Conservation (phyloP, 805 yeast species). For the Phaffomyces opuntiae region DNA sequence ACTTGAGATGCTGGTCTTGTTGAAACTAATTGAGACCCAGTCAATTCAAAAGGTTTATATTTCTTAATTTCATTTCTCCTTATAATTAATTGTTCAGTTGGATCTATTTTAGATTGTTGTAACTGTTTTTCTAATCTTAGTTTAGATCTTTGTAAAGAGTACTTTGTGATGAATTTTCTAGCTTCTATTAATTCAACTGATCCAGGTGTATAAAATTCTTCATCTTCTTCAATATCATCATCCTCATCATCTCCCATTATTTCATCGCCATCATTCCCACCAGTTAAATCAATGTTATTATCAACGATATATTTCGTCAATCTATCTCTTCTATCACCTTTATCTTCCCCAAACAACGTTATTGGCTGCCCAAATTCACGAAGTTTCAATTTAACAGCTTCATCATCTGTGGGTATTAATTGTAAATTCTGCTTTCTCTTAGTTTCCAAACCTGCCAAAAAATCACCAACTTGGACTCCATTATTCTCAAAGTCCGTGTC, state of each 20-base stretch:
- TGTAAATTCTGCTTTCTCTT: slow-evolving; percentile 21
- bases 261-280: slow-evolving; percentile 15
- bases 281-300: slow-evolving; percentile 20
- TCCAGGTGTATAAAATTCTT: slow-evolving; percentile 85
- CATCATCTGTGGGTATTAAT: slow-evolving; percentile 59
- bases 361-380: slow-evolving; percentile 50
- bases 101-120: slow-evolving; percentile 26
- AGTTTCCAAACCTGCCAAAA: slow-evolving; percentile 21
- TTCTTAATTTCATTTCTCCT: slow-evolving; percentile 36
- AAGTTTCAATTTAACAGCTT: slow-evolving; percentile 46
- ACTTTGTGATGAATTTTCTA: slow-evolving; percentile 43
- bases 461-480: slow-evolving; percentile 23
- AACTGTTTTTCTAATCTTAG: slow-evolving; percentile 33
- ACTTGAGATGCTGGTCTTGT: slow-evolving; percentile 63
- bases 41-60: slow-evolving; percentile 33
- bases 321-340: slow-evolving; percentile 53
- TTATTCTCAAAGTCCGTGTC: slow-evolving; percentile 19
- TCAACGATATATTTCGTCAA: slow-evolving; percentile 39
- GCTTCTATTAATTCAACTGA: slow-evolving; percentile 41
- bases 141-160: slow-evolving; percentile 42
- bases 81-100: slow-evolving; percentile 35
- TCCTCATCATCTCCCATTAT: slow-evolving; percentile 8
- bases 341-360: slow-evolving; percentile 51
- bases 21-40: slow-evolving; percentile 67
- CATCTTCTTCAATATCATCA: slow-evolving; percentile 40